A percentile compares a stretch with the other conserved stretches of the same genome.
These are phyloP conservation scores for Trichaptum fuscoviolaceum DNA, from an alignment of 768 basidiomycete genomes.

Conservation along the genomic window DNA sequence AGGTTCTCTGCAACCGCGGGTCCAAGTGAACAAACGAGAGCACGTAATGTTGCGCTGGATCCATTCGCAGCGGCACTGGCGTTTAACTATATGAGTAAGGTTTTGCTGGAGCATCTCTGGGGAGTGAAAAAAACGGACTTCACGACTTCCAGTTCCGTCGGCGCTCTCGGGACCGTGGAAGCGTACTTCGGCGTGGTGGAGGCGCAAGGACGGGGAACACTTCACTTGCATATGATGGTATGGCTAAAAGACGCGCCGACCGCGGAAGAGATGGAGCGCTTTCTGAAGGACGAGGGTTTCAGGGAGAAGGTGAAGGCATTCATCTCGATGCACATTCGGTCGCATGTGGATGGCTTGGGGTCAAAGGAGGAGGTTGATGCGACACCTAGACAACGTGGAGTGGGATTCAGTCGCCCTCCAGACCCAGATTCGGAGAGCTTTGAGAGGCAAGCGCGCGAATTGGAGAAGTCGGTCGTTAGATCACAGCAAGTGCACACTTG, in stretches of 20 bases:
- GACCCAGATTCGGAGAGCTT: slow-evolving; percentile 28
- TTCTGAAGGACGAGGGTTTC: slow-evolving; percentile 24
- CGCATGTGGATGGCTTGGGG: slow-evolving; percentile 24
- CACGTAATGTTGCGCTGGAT: slow-evolving; percentile 29
- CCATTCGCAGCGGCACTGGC: slow-evolving; percentile 38
- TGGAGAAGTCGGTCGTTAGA: slow-evolving; percentile 22
- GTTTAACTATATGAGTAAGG: slow-evolving; percentile 31
- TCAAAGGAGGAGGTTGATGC: slow-evolving; percentile 16
- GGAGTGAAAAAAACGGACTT: slow-evolving; percentile 21
- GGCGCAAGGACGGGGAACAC: slow-evolving; percentile 34
- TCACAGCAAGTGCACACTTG: slow-evolving; percentile 32
- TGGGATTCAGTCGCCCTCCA: slow-evolving; percentile 29
- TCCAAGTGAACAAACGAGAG: slow-evolving; percentile 18
- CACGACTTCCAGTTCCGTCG: slow-evolving; percentile 15
- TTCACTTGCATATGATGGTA: slow-evolving; percentile 36
- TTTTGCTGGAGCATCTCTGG: slow-evolving; percentile 29
- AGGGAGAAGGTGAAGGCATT: slow-evolving; percentile 21
- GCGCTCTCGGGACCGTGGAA: slow-evolving; percentile 27
- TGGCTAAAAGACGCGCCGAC: slow-evolving; percentile 31
- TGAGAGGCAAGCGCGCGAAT: neutral
- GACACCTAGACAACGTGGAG: slow-evolving; percentile 19
- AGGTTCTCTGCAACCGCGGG: slow-evolving; percentile 24
- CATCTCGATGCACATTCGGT: slow-evolving; percentile 27
- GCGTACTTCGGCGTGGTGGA: slow-evolving; percentile 37
- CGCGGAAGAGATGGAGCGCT: slow-evolving; percentile 21